A percentile compares a stretch with the other conserved stretches of the same genome.
Conservation (phyloP, 2,329 filamentous ascomycete species). For the Pyrenochaeta sp. region DNA sequence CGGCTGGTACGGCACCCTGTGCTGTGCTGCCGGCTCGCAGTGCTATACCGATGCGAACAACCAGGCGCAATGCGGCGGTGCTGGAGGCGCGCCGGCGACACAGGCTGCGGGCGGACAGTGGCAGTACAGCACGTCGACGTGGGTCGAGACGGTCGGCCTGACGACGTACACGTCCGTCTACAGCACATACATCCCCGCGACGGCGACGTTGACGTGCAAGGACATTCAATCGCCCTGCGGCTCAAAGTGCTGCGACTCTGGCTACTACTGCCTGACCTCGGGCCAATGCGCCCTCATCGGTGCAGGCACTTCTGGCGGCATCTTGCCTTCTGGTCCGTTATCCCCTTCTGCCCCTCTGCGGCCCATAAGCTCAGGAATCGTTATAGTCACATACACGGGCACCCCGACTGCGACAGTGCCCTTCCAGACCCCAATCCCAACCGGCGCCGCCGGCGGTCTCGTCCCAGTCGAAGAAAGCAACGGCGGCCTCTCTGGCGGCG, state of each 20-base stretch:
- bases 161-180: conserved; percentile 63
- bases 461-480: conserved; percentile 37
- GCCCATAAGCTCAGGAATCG: conserved; percentile 63
- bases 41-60: conserved; percentile 47
- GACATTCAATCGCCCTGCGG: conserved; percentile 69
- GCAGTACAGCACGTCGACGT: conserved; percentile 67
- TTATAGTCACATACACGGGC: conserved; percentile 57
- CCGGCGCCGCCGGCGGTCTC: conserved; percentile 56
- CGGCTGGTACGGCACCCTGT: conserved; percentile 46
- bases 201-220: conserved; percentile 53
- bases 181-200: conserved; percentile 50
- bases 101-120: conserved; percentile 55
- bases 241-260: conserved; percentile 72
- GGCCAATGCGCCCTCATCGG: conserved; percentile 66
- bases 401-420: conserved; percentile 58
- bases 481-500: conserved; percentile 69
- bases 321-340: conserved; percentile 38
- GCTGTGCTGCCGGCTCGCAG: conserved; percentile 40
- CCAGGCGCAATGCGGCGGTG: conserved; percentile 45
- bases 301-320: conserved; percentile 58
- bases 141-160: conserved; percentile 61
- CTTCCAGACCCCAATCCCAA: conserved; percentile 63
- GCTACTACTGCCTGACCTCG: conserved; percentile 68
- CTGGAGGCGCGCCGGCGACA: conserved; percentile 16
- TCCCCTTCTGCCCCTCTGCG: conserved; percentile 61